Base-by-base conservation (phyloP, 306 rosid genomes). In the Quercus engelmannii region DNA sequence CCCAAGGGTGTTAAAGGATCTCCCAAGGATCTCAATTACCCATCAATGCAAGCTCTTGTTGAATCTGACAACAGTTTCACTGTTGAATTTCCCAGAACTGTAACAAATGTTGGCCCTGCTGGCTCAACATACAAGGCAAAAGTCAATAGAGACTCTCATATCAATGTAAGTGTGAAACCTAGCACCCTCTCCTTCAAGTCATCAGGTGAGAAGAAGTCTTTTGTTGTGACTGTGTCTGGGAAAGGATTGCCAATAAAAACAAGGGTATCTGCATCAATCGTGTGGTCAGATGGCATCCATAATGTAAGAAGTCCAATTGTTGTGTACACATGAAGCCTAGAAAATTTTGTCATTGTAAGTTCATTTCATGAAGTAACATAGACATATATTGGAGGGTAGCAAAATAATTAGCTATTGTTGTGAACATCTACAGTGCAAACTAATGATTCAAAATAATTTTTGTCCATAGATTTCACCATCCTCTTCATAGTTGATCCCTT, bases 201-300 rank as follows among this genome's bases (percentile, higher is more conserved):
- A 18, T 25, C 83, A 63, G 52, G 78, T 20, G 85, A 89, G 79
- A 76, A 77, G 76, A 80, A 71, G 55, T 52, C 74, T 41, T 85
- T 87, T 35, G 56, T 61, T 13, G 86, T 87, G 71, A 79, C 49
- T 7, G 74, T 87, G 52, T 18, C 6, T 3, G 86, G 87, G 41
- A 51, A 33, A 1, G 31, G 6, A 5, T 4, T 79, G 15, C 3
- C 12, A 5, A 1, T 18, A 1, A 28, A 17, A 11, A 18, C 52
- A 8, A n/a, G 20, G 5, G 3, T 76, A 11, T 75, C 87, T 13
- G 18, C 80, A 0, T 52, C 81, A 1, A 46, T 86, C 52, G 58
- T 76, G 20, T 87, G 90, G 90, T 80, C 76, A 41, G 87, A 87
- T 70, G 80, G 80, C 14, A 12, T n/a, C 38, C 83, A 76, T 35